Evolutionary conservation across 148 eudicot genomes (phyloP).

Genomic region (Bassia scoparia): DNA sequence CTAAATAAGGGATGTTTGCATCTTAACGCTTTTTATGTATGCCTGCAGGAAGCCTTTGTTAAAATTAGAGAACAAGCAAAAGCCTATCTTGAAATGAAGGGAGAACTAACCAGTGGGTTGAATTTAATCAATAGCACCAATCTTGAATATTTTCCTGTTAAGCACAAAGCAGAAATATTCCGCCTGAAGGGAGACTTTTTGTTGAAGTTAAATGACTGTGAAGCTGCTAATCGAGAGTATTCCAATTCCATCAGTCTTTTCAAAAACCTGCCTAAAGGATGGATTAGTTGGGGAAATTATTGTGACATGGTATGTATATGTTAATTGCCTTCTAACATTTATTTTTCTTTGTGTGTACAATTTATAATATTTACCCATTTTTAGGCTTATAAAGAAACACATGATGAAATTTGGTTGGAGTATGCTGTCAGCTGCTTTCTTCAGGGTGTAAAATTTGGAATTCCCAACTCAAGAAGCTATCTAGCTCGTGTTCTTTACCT

Average conservation of each 20-base stretch:
- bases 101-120: constrained; percentile 83
- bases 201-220: constrained; percentile 83
- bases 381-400: constrained; percentile 89
- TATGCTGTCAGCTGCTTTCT: constrained; percentile 97
- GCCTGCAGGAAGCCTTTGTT: constrained; percentile 86
- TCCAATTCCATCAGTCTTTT: constrained; percentile 82
- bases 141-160: constrained; percentile 89
- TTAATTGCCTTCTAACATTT: not conserved
- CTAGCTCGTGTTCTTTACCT: constrained; percentile 95
- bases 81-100: constrained; percentile 95
- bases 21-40: constrained; percentile 23
- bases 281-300: constrained; percentile 99
- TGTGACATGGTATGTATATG: constrained; percentile 73
- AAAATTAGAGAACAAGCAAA: constrained; percentile 97
- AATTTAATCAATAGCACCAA: constrained; percentile 85
- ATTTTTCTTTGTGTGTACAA: not conserved
- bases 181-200: constrained; percentile 86
- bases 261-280: constrained; percentile 91
- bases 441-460: constrained; percentile 93
- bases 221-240: constrained; percentile 89
- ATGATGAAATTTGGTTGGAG: constrained; percentile 94
- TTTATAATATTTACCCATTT: constrained; percentile 1
- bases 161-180: constrained; percentile 89
- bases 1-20: not conserved
- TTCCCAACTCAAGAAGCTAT: constrained; percentile 90